Percentiles rank a stretch among this genome's conserved stretches.
Conservation (phyloP, 2,329 filamentous ascomycete species). For the Achaetomium macrosporum region DNA sequence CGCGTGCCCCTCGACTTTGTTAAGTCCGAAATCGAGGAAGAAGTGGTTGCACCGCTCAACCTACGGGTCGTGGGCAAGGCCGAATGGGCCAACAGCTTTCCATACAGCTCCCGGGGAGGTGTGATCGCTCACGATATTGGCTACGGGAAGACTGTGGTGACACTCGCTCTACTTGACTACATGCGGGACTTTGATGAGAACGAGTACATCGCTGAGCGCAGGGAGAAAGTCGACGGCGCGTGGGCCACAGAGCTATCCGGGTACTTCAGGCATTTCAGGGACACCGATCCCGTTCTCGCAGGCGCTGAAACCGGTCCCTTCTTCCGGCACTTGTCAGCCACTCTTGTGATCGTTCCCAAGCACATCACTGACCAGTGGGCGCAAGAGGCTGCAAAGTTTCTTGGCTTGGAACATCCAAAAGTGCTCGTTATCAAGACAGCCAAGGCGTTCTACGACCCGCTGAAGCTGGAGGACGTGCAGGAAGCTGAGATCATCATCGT, state of each 20-base stretch:
- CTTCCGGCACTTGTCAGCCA: constrained; percentile 31
- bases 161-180: constrained; percentile 33
- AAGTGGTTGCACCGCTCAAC: constrained; percentile 28
- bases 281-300: neutral
- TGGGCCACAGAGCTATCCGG: constrained; percentile 1
- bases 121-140: constrained; percentile 40
- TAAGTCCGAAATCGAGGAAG: constrained; percentile 37
- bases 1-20: constrained; percentile 22
- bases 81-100: constrained; percentile 21
- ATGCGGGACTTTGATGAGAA: constrained; percentile 23
- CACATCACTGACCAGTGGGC: constrained; percentile 39
- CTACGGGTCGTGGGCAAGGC: constrained; percentile 32
- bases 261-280: neutral
- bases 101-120: constrained; percentile 30
- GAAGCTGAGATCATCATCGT: constrained; percentile 36
- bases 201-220: constrained; percentile 19
- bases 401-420: constrained; percentile 20
- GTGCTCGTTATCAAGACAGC: constrained; percentile 27
- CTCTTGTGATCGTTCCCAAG: constrained; percentile 36
- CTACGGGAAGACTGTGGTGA: constrained; percentile 40
- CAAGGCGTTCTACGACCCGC: constrained; percentile 12
- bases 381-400: constrained; percentile 31
- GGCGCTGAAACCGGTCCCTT: neutral
- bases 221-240: constrained; percentile 12
- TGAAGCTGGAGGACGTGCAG: constrained; percentile 19